Base-by-base conservation (phyloP, 176 grass and related monocot genomes). In the Avena eriantha region DNA sequence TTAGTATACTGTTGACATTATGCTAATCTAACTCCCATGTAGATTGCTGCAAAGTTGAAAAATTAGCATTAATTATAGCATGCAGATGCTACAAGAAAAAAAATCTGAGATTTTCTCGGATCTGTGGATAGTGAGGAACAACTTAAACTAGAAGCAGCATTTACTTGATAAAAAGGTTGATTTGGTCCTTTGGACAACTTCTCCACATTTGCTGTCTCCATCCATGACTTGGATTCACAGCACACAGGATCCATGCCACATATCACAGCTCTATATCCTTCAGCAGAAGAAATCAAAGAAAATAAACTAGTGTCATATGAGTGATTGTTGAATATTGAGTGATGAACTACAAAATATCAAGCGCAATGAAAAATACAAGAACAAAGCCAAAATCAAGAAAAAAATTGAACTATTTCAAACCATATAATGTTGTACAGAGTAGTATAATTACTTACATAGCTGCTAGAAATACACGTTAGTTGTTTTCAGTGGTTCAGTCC, bases 201-300 rank as follows among this genome's bases (percentile, higher is more conserved):
- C 45, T 94, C 88, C 59, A 96, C 87, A 51, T 93, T 91, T 51
- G 93, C 93, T 53, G 88, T 92, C 59, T 94, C 93, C 93, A 98
- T 98, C 96, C 96, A 98, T 77, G 93, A 96, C 60, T 88, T 98
- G 41, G 96, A 98, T 92, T 98, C 96, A 81, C 88, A 91, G 71
- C 96, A 98, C 45, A 94, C 90, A 31, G 92, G 90, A 91, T 98
- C 96, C 96, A 98, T 98, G 72, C 96, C 96, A 93, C 96, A 98
- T 79, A 98, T 98, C 71, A 96, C 93, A 84, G 81, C 96, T 94
- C 78, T 91, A 96, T 98, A 98, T 80, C 96, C 96, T 98, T 86
- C 77, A 93, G 81, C 33, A 78, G 58, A 35, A 78, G 81, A 63
- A 89, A 86, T 75, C 73, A 60, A 69, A 48, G 26, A 34, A 6